A percentile compares a stretch with the other conserved stretches of the same genome.
Conservation (phyloP, 139 green algal genomes). For the Diplosphaera chodatii region DNA sequence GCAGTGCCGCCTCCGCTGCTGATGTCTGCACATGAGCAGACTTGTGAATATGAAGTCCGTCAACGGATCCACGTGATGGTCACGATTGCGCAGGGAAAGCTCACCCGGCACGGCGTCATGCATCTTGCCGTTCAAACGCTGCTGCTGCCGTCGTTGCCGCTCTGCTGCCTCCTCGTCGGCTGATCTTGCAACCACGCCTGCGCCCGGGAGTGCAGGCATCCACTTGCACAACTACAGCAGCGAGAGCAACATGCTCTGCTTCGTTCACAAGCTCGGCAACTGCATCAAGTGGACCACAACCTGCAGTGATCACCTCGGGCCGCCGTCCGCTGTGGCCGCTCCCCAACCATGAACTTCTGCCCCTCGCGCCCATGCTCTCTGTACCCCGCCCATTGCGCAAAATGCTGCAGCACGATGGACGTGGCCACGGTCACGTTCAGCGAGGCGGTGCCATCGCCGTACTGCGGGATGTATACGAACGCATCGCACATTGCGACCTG, state of each 20-base stretch:
- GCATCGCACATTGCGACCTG: slow-evolving; percentile 82
- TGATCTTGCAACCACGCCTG: slow-evolving; percentile 14
- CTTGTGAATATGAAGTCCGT: too few relatives aligned
- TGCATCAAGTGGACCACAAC: not conserved
- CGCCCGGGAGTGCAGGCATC: not conserved
- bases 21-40: too few relatives aligned
- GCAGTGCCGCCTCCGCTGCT: too few relatives aligned
- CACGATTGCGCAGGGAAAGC: too few relatives aligned
- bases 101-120: not conserved
- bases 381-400: slow-evolving; percentile 77
- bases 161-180: slow-evolving; percentile 12
- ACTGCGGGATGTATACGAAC: slow-evolving; percentile 91
- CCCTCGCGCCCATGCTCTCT: slow-evolving; percentile 58
- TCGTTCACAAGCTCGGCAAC: too few relatives aligned
- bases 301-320: slow-evolving; percentile 12
- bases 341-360: slow-evolving; percentile 68
- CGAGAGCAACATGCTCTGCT: too few relatives aligned
- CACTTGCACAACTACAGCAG: not conserved
- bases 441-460: slow-evolving; percentile 81
- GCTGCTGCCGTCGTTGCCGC: slow-evolving; percentile 4
- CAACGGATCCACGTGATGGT: too few relatives aligned
- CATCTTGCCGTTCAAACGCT: not conserved
- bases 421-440: slow-evolving; percentile 92
- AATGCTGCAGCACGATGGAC: slow-evolving; percentile 93
- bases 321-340: slow-evolving; percentile 29